Conservation (phyloP, 139 green algal species). For the Coccomyxa sp. region DNA sequence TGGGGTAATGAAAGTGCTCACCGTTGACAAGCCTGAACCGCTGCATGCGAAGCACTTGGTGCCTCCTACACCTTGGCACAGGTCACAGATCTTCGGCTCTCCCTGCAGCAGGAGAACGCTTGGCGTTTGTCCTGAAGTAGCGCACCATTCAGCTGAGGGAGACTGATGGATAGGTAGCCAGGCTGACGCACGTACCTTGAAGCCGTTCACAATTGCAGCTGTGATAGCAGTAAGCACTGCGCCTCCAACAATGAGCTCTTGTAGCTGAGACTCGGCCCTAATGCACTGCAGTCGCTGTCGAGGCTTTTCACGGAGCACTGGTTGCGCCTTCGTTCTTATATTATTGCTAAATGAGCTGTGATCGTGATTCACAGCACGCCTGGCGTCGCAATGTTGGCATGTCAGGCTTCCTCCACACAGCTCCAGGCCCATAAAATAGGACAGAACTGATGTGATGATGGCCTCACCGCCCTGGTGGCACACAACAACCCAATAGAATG, state of each 20-base stretch:
- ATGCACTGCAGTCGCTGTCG: no score
- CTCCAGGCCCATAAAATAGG: no score
- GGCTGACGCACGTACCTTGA: neutral
- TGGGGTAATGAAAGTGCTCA: no score
- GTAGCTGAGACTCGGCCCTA: neutral
- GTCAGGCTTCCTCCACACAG: no score
- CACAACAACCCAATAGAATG: no score
- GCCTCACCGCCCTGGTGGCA: no score
- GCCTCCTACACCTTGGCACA: constrained; percentile 1
- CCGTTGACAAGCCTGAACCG: neutral
- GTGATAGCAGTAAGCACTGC: neutral
- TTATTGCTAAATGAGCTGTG: no score
- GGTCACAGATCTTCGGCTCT: constrained; percentile 7
- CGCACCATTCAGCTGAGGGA: neutral
- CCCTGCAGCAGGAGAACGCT: neutral
- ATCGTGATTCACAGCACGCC: no score
- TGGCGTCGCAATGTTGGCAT: no score
- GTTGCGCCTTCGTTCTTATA: no score
- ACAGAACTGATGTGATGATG: no score
- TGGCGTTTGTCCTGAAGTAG: neutral
- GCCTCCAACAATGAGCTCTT: neutral
- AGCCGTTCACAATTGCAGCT: constrained; percentile 1
- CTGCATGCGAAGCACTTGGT: constrained; percentile 3
- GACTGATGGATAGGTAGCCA: neutral
- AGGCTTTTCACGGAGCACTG: no score